phyloP scores from a whole-genome alignment of 768 basidiomycete species.

The Termitomyces sp. region DNA sequence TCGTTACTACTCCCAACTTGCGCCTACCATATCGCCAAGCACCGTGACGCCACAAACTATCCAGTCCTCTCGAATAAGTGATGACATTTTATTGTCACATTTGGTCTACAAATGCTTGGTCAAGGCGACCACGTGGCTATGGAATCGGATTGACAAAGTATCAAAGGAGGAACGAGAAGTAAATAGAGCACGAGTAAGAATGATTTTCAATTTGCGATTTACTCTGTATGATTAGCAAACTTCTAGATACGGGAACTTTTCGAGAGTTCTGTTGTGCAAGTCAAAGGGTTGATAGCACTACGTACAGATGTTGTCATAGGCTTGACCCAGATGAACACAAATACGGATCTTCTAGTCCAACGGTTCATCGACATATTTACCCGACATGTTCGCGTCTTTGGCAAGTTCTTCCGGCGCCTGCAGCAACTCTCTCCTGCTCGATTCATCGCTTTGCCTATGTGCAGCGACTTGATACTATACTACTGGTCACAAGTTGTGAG shows the following conservation, averaged over 20 bases:
- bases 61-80: slow-evolving; percentile 27
- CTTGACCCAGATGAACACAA: slow-evolving; percentile 24
- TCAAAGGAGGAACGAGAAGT: slow-evolving; percentile 35
- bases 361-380: slow-evolving; percentile 55
- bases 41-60: slow-evolving; percentile 40
- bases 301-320: slow-evolving; percentile 49
- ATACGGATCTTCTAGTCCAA: slow-evolving; percentile 27
- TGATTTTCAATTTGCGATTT: background rate
- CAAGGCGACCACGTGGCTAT: slow-evolving; percentile 70
- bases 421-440: slow-evolving; percentile 55
- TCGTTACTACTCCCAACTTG: slow-evolving; percentile 54
- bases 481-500: slow-evolving; percentile 80
- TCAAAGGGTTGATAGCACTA: slow-evolving; percentile 50
- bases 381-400: slow-evolving; percentile 64
- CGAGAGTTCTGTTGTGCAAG: slow-evolving; percentile 48
- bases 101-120: slow-evolving; percentile 70
- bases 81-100: slow-evolving; percentile 51
- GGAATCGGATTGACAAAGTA: slow-evolving; percentile 45
- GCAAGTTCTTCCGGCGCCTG: slow-evolving; percentile 75
- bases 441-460: slow-evolving; percentile 60
- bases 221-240: slow-evolving; percentile 1
- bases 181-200: slow-evolving; percentile 50
- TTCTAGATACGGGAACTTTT: slow-evolving; percentile 59
- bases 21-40: slow-evolving; percentile 31
- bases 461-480: slow-evolving; percentile 64